A percentile compares a stretch with the other conserved stretches of the same genome.
Evolutionary conservation across 2,329 filamentous ascomycete species (phyloP).

Genomic region (Pestalotiopsis fici): DNA sequence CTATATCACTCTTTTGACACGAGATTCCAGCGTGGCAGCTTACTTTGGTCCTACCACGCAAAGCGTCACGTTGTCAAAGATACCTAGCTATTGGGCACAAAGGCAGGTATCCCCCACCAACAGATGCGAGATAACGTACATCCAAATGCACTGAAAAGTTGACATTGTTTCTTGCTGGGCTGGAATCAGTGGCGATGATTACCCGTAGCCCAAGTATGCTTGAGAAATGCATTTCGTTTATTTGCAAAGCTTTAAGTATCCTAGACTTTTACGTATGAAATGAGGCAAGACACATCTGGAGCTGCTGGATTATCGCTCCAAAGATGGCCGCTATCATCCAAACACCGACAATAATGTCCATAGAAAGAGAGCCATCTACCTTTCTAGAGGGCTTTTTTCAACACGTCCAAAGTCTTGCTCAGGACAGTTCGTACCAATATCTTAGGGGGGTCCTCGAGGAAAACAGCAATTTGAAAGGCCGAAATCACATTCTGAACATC

Average conservation of each 20-base stretch:
- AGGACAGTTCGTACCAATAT: constrained; percentile 7
- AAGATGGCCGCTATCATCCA: no score
- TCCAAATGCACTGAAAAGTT: neutral
- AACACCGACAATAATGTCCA: neutral
- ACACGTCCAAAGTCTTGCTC: constrained; percentile 6
- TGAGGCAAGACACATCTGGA: no score
- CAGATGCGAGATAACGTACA: neutral
- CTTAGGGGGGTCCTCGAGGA: constrained; percentile 11
- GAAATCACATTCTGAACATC: constrained; percentile 10
- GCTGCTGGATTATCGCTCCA: neutral
- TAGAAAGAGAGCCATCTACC: constrained; percentile 6
- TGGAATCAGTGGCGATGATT: no score
- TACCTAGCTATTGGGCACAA: neutral
- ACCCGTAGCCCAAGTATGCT: no score
- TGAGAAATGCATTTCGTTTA: no score
- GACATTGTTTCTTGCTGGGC: no score
- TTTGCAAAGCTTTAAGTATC: no score
- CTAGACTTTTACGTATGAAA: no score
- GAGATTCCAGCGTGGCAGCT: neutral
- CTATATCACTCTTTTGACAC: neutral
- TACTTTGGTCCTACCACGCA: neutral
- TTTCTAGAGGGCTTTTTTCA: constrained; percentile 10
- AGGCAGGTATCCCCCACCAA: neutral
- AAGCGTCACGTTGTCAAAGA: neutral
- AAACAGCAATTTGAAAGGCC: constrained; percentile 4